Evolutionary conservation across 352 stramenopile species (phyloP).

Genomic region (Pythium phragmitis): DNA sequence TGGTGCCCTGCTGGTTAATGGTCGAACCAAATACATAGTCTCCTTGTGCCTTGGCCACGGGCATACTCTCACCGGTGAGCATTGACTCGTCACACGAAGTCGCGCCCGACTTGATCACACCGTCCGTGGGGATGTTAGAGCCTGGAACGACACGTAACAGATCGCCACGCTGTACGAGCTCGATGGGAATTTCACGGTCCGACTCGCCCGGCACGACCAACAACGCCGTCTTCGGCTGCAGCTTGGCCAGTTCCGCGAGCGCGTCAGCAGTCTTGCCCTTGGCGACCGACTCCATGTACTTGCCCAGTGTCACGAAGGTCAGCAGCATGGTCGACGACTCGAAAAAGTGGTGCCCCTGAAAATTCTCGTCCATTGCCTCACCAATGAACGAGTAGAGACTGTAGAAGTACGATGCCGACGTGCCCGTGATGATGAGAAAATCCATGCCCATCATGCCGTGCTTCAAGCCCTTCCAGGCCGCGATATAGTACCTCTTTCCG

Average conservation of each 20-base stretch:
- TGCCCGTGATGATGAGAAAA: conserved; percentile 84
- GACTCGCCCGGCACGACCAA: conserved; percentile 50
- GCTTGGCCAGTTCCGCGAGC: conserved; percentile 63
- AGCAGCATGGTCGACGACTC: conserved; percentile 85
- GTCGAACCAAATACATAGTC: conserved; percentile 87
- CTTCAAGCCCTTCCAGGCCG: conserved; percentile 76
- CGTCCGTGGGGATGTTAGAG: conserved; percentile 79
- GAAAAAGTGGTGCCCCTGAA: conserved; percentile 86
- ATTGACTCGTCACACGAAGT: conserved; percentile 80
- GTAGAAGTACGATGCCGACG: conserved; percentile 86
- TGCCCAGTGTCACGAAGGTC: conserved; percentile 85
- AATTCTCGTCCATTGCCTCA: conserved; percentile 53
- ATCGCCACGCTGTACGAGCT: conserved; percentile 82
- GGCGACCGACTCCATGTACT: conserved; percentile 88
- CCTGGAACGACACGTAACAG: conserved; percentile 69
- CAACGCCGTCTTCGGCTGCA: conserved; percentile 79
- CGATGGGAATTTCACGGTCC: conserved; percentile 76
- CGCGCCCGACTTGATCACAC: conserved; percentile 67
- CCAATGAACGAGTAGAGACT: conserved; percentile 79
- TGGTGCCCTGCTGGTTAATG: conserved; percentile 79
- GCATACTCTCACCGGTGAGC: conserved; percentile 88
- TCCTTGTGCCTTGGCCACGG: conserved; percentile 71
- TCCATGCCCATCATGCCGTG: conserved; percentile 90
- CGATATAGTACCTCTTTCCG: conserved; percentile 77
- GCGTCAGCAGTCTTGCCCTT: conserved; percentile 84